A percentile compares a stretch with the other conserved stretches of the same genome.
Evolutionary conservation across 177 flowering plant species (phyloP).

Genomic region (Vitis hybrid): DNA sequence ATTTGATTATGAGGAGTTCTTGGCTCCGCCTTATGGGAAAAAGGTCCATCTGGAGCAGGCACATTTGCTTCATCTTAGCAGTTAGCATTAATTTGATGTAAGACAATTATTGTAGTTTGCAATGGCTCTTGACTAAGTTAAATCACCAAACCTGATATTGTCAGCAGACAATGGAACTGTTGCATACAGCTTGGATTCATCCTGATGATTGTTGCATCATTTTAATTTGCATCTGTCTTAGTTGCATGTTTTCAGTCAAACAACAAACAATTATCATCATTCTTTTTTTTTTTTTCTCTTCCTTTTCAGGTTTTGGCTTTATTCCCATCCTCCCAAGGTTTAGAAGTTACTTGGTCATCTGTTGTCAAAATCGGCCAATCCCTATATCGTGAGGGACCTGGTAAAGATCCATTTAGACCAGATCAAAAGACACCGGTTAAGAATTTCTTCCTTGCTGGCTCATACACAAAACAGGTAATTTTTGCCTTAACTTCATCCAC

Average conservation of each 20-base stretch:
- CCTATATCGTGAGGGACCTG: slow-evolving; percentile 88
- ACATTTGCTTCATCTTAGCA: too few relatives aligned
- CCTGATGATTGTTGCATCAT: too few relatives aligned
- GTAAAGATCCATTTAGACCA: slow-evolving; percentile 91
- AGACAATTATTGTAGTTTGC: too few relatives aligned
- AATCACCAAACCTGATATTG: too few relatives aligned
- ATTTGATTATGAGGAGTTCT: too few relatives aligned
- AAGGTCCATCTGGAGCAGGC: too few relatives aligned
- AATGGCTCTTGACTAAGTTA: too few relatives aligned
- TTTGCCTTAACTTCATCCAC: background rate
- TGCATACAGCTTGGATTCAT: too few relatives aligned
- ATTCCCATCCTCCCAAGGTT: slow-evolving; percentile 88
- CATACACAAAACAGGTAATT: slow-evolving; percentile 93
- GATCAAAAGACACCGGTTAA: slow-evolving; percentile 88
- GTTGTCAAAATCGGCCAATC: slow-evolving; percentile 94
- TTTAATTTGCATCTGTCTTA: too few relatives aligned
- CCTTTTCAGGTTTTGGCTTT: slow-evolving; percentile 58
- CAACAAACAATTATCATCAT: background rate
- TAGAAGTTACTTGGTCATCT: slow-evolving; percentile 91
- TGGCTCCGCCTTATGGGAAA: too few relatives aligned
- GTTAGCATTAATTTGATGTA: too few relatives aligned
- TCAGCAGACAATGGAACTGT: too few relatives aligned
- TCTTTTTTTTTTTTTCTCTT: background rate
- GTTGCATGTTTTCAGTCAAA: background rate
- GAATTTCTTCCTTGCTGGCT: slow-evolving; percentile 94